These are phyloP conservation scores for Allodekkera sacchari DNA, from an alignment of 805 yeast genomes.

Conservation along the genomic window DNA sequence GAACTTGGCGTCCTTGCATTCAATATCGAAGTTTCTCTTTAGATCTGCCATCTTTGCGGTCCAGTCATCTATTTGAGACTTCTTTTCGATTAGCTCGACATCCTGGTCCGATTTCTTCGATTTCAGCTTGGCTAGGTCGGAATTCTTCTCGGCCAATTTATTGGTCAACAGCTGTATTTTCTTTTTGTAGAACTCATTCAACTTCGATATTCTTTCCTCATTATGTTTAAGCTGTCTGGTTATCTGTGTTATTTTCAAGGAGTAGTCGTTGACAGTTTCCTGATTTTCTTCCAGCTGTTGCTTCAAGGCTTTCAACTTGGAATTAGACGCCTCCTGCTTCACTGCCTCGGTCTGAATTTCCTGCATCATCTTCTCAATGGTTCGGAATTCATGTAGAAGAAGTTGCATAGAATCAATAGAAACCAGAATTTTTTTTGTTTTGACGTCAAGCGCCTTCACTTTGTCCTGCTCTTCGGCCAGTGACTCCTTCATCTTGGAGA, in stretches of 20 bases:
- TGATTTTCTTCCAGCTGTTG: conserved; percentile 30
- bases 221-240: conserved; percentile 40
- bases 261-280: conserved; percentile 34
- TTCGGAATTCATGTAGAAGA: conserved; percentile 38
- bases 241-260: conserved; percentile 37
- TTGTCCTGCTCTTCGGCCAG: conserved; percentile 32
- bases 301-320: conserved; percentile 20
- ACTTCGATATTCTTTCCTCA: conserved; percentile 38
- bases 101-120: conserved; percentile 40
- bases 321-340: conserved; percentile 28
- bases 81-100: conserved; percentile 40
- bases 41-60: conserved; percentile 26
- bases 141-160: conserved; percentile 34
- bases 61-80: conserved; percentile 35
- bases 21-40: conserved; percentile 39
- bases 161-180: conserved; percentile 35
- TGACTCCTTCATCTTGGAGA: conserved; percentile 41
- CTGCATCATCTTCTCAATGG: conserved; percentile 35
- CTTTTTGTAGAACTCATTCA: conserved; percentile 34
- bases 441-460: conserved; percentile 34
- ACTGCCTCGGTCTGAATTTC: conserved; percentile 40
- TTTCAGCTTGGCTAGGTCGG: conserved; percentile 39
- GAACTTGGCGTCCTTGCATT: conserved; percentile 41
- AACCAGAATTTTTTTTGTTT: conserved; percentile 40
- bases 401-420: conserved; percentile 53